Evolutionary conservation across 768 basidiomycete species (phyloP).

Genomic region (Dioszegia hungarica): DNA sequence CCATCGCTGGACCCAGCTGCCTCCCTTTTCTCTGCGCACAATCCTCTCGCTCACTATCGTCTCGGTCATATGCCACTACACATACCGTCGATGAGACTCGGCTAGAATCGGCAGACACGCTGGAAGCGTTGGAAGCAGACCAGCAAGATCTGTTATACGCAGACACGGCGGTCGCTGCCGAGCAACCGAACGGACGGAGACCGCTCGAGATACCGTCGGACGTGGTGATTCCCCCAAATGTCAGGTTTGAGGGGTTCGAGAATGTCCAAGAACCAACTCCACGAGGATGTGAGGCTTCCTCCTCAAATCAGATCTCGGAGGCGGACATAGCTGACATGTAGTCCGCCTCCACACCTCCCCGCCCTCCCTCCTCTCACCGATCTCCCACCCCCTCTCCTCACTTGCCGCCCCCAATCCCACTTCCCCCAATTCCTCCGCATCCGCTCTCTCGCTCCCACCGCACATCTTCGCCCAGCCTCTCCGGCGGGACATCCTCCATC

Average conservation of each 20-base stretch:
- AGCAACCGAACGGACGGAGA: not conserved
- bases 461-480: slow-evolving; percentile 79
- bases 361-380: slow-evolving; percentile 10
- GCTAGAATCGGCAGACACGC: not conserved
- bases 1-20: slow-evolving; percentile 2
- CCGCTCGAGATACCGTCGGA: not conserved
- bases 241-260: slow-evolving; percentile 12
- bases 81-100: not conserved
- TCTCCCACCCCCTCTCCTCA: slow-evolving; percentile 41
- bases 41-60: not conserved
- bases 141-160: not conserved
- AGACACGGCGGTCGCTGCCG: not conserved
- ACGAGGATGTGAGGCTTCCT: slow-evolving; percentile 1
- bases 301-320: not conserved
- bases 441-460: slow-evolving; percentile 44
- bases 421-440: not conserved
- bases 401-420: slow-evolving; percentile 38
- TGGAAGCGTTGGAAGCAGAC: not conserved
- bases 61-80: not conserved
- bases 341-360: slow-evolving; percentile 4
- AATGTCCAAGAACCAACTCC: not conserved
- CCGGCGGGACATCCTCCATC: slow-evolving; percentile 85
- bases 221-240: slow-evolving; percentile 2
- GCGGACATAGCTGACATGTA: not conserved
- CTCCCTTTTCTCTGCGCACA: not conserved